Evolutionary conservation across 2,329 filamentous ascomycete species (phyloP).

Genomic region (Neofusicoccum parvum): DNA sequence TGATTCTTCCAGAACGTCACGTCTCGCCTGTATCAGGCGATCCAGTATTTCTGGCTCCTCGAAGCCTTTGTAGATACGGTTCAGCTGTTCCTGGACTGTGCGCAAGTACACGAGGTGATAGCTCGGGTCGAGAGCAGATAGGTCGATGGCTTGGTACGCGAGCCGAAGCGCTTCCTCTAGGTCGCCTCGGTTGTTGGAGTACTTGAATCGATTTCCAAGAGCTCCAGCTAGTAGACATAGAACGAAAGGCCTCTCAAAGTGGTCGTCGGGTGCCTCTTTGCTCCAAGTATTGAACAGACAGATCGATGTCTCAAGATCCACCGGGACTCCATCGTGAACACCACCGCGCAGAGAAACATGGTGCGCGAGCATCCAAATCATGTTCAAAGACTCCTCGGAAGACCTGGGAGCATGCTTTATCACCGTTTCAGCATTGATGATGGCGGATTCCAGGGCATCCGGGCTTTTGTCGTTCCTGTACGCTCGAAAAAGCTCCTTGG

Average conservation of each 20-base stretch:
- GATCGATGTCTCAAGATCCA: not conserved
- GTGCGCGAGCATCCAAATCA: too few species aligned
- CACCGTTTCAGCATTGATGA: too few species aligned
- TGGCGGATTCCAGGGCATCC: too few species aligned
- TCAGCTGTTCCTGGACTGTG: not conserved
- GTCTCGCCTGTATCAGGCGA: not conserved
- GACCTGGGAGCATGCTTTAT: too few species aligned
- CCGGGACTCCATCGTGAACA: not conserved
- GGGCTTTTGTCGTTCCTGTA: too few species aligned
- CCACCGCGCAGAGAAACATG: too few species aligned
- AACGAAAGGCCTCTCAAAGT: not conserved
- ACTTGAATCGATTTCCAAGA: not conserved
- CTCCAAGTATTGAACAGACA: not conserved
- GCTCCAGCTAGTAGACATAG: not conserved
- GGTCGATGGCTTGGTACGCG: not conserved
- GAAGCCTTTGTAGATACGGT: not conserved
- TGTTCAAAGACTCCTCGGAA: too few species aligned
- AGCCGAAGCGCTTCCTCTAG: constrained; percentile 13
- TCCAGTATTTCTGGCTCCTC: not conserved
- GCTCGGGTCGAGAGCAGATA: not conserved
- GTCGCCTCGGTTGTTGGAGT: not conserved
- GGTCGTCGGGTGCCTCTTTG: not conserved
- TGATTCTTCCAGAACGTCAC: not conserved
- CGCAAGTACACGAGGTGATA: not conserved
- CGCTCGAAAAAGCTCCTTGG: too few species aligned